Conservation (phyloP, 129 eudicot species). For the Artemisia annua region DNA sequence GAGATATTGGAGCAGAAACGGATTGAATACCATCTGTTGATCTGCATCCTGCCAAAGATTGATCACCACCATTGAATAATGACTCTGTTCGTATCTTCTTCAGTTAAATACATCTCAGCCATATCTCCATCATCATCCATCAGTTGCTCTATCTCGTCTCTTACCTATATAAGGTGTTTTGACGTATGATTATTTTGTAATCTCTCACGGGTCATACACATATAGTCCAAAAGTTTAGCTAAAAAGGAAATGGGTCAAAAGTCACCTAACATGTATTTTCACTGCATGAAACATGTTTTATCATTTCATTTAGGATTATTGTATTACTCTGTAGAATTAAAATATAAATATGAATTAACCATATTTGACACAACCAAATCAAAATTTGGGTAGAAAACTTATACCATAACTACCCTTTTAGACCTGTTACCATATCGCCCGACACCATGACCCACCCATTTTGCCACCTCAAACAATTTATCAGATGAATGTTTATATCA, state of each 20-base stretch:
- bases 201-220: no score
- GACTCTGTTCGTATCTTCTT: slow-evolving; percentile 63
- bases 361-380: no score
- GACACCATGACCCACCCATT: background rate
- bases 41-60: slow-evolving; percentile 59
- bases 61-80: slow-evolving; percentile 58
- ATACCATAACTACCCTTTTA: no score
- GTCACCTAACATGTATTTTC: no score
- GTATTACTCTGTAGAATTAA: no score
- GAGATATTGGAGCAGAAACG: slow-evolving; percentile 89
- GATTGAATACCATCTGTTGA: slow-evolving; percentile 63
- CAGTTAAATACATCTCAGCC: slow-evolving; percentile 98
- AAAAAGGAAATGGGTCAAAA: no score
- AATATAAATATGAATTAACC: no score
- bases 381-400: no score
- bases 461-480: background rate
- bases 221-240: no score
- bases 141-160: slow-evolving; percentile 97
- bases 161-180: slow-evolving; percentile 48
- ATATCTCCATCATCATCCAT: slow-evolving; percentile 99
- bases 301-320: no score
- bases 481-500: slow-evolving; percentile 14
- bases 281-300: no score
- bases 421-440: background rate
- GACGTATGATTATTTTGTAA: background rate